Conservation (phyloP, 495 filamentous ascomycete species). For the Penicillium alfredii region DNA sequence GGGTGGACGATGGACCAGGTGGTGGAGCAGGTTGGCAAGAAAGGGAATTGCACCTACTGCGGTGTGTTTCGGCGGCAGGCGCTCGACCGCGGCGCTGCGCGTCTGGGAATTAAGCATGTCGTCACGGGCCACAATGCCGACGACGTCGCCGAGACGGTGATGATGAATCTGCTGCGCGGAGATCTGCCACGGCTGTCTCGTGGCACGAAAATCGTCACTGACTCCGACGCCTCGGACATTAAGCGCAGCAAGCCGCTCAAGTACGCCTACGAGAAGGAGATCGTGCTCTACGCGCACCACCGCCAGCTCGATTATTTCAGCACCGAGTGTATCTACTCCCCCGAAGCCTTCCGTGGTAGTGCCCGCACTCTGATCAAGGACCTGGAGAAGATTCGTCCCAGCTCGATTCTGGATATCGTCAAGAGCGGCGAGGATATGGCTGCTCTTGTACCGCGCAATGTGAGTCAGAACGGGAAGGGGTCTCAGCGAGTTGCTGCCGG, state of each 20-base stretch:
- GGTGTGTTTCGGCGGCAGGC: constrained; percentile 95
- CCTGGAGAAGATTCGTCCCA: constrained; percentile 85
- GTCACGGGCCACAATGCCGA: constrained; percentile 98
- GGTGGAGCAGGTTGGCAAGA: constrained; percentile 90
- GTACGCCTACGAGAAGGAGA: constrained; percentile 98
- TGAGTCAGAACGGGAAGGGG: constrained; percentile 26
- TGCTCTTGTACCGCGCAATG: constrained; percentile 64
- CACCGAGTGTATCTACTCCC: constrained; percentile 97
- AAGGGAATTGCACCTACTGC: constrained; percentile 98
- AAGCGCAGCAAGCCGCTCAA: constrained; percentile 94
- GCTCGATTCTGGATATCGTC: constrained; percentile 90
- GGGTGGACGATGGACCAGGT: constrained; percentile 99
- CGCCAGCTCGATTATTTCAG: constrained; percentile 96
- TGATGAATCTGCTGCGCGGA: constrained; percentile 93
- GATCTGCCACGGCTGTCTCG: constrained; percentile 82
- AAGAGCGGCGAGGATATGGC: constrained; percentile 96
- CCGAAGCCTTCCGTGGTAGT: constrained; percentile 94
- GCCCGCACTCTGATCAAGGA: constrained; percentile 91
- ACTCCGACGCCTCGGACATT: constrained; percentile 64
- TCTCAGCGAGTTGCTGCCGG: constrained; percentile 39
- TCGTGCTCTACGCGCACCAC: constrained; percentile 94
- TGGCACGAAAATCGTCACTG: constrained; percentile 89
- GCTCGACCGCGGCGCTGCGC: constrained; percentile 83
- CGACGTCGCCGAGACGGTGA: constrained; percentile 94
- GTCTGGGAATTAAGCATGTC: constrained; percentile 84